Conservation (phyloP, 2,329 filamentous ascomycete genomes). For the Furcasterigmium furcatum region DNA sequence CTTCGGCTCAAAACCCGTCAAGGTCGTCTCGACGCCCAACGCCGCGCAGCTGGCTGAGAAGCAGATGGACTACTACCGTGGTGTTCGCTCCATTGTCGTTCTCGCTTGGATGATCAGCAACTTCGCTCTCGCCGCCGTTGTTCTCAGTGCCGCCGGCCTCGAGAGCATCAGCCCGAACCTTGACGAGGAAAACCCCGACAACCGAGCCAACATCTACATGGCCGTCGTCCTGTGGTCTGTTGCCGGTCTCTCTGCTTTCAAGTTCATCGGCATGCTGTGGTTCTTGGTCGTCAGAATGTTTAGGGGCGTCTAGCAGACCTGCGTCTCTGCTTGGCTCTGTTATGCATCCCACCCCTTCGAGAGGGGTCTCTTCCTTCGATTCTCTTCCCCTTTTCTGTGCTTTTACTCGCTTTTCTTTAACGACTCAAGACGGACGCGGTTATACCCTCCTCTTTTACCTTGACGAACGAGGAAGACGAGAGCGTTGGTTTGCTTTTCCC, state of each 20-base stretch:
- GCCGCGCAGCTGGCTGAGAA: slow-evolving; percentile 64
- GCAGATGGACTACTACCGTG: slow-evolving; percentile 98
- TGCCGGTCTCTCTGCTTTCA: slow-evolving; percentile 77
- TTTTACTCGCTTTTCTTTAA: neutral
- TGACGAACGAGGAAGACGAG: neutral
- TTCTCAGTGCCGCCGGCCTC: slow-evolving; percentile 81
- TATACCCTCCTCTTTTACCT: neutral
- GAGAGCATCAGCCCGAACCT: slow-evolving; percentile 56
- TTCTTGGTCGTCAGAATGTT: slow-evolving; percentile 90
- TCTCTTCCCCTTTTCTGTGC: neutral
- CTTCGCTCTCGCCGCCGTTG: slow-evolving; percentile 80
- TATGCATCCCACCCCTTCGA: neutral
- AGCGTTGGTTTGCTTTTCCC: neutral
- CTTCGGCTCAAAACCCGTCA: slow-evolving; percentile 72
- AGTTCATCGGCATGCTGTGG: slow-evolving; percentile 86
- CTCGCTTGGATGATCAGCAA: slow-evolving; percentile 97
- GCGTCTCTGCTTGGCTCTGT: neutral
- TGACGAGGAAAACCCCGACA: slow-evolving; percentile 35
- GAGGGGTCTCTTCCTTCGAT: neutral
- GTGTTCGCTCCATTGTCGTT: slow-evolving; percentile 88
- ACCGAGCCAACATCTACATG: slow-evolving; percentile 78
- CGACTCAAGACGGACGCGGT: slow-evolving; percentile 1
- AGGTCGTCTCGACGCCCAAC: slow-evolving; percentile 61
- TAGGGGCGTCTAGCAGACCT: slow-evolving; percentile 57
- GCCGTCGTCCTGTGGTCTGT: slow-evolving; percentile 86